phyloP scores from a whole-genome alignment of 2,329 filamentous ascomycete genomes.

The Chaetomium olivaceum region DNA sequence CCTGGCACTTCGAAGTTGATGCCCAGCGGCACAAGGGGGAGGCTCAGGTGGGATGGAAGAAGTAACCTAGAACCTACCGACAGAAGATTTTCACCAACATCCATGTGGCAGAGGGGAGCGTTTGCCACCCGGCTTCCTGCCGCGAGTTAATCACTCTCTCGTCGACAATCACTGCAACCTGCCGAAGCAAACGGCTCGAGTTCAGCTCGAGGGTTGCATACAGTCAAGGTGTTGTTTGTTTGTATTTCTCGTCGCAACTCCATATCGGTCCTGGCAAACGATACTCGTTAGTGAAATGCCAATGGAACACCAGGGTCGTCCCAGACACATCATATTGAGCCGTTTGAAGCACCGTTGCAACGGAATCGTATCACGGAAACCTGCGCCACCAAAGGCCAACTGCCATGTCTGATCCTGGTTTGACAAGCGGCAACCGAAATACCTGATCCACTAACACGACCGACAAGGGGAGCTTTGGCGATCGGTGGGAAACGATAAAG shows the following conservation, averaged over 20 bases:
- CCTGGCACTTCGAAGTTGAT: slow-evolving; percentile 1
- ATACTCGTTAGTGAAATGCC: not conserved
- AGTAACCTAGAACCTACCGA: not conserved
- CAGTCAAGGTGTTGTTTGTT: not conserved
- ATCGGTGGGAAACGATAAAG: slow-evolving; percentile 28
- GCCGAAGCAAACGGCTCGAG: not conserved
- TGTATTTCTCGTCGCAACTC: not conserved
- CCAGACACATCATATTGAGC: not conserved
- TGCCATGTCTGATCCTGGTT: slow-evolving; percentile 22
- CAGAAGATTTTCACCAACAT: no score
- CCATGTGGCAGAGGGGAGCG: not conserved
- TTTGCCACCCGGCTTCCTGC: slow-evolving; percentile 1
- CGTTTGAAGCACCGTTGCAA: slow-evolving; percentile 5
- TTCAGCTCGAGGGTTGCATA: slow-evolving; percentile 1
- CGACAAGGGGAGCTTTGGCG: slow-evolving; percentile 18
- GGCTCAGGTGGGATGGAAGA: not conserved
- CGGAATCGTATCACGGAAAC: slow-evolving; percentile 2
- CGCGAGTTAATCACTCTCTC: not conserved
- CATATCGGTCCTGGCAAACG: not conserved
- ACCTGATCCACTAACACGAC: slow-evolving; percentile 33
- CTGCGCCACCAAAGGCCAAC: not conserved
- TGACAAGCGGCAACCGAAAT: slow-evolving; percentile 22
- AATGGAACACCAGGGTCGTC: not conserved
- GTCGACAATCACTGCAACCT: not conserved
- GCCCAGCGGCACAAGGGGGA: slow-evolving; percentile 14